Evolutionary conservation across 2,329 filamentous ascomycete species (phyloP), one percentile per base, ranked within the genome.

Genomic region (Aspergillus tamarii): DNA sequence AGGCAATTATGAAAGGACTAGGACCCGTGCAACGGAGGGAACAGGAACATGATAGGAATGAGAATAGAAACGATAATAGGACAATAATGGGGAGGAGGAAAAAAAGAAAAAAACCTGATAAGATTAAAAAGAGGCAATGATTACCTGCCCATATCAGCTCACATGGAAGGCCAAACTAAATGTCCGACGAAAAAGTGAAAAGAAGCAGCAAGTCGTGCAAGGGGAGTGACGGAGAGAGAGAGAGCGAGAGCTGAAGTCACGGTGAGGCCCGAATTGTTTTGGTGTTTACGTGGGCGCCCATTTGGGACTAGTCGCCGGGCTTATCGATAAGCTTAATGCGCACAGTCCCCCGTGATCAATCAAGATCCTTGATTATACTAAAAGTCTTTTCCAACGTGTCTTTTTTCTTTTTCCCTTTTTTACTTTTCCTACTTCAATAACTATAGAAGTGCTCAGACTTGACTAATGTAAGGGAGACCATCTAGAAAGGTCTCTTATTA

Each of bases 251-350:
- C 54, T 61, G 50, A 63, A 39, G 65, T 62, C 62, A 72, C 73
- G 74, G 74, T 76, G 75, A 77, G 73, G 73, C 74, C 75, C 72
- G 72, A 77, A 68, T 64, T 65, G 73, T 72, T 75, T 70, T 67
- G 66, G 65, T 72, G 77, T 79, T 80, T 79, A 79, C 76, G 67
- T 74, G 69, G 67, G 70, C 65, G 28, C 76, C 70, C 50, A 26
- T 75, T 78, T 59, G 41, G 77, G 78, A 62, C 70, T 79, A 79
- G 78, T 66, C 72, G 43, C 32, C 23, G 56, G 65, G 53, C 68
- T 77, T 80, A 80, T 80, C 77, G 77, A 79, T 79, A 80, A 79
- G 76, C 76, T 78, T 78, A 77, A 74, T 73, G 66, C 58, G 60
- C 61, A 69, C 67, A 64, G 63, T 64, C 66, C 62, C 54, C 41